Base-by-base conservation (phyloP, 768 basidiomycete species). In the Mycena belliarum region DNA sequence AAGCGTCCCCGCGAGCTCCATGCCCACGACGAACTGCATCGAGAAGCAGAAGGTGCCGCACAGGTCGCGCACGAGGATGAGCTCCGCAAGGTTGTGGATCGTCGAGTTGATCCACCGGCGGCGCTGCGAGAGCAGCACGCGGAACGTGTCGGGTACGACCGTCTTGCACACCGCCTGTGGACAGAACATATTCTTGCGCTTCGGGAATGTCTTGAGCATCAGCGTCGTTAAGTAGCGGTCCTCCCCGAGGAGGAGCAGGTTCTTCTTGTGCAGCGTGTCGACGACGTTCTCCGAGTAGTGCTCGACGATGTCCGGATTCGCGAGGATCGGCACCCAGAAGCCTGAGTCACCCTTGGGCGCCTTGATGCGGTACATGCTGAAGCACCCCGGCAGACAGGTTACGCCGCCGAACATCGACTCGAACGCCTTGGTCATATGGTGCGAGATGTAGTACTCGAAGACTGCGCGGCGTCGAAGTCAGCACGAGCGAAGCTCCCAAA, bases 11-110 rank as follows among this genome's bases (percentile, higher is more conserved):
- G 91, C 86, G 61, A 99, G 79, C 70, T 99, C 97, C 95, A 99
- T 99, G 70, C 90, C 95, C 33, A 96, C 93, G 64, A 98, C 94
- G 69, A 98, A 98, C 78, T 97, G 95, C 96, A 98, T 98, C 12
- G 93, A 95, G 84, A 99, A 98, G 79, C 97, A 99, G 87, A 98
- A 99, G 3, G 95, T 98, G 45, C 97, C 97, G 65, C 96, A 99
- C n/a, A 98, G 85, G 72, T 99, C 97, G 23, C 95, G 87, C 24
- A 99, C 96, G 48, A 98, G 82, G 29, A 98, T 74, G 56, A 99
- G 80, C 70, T 98, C 96, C n/a, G 91, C 89, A 41, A 98, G 78
- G 68, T 99, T 99, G 77, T 99, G 97, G 37, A 98, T 88, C 0
- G 96, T 99, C 55, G 95, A 98, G 77, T 98, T 99, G 77, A 99